Percentiles rank a stretch among this genome's conserved stretches.
Evolutionary conservation across 768 basidiomycete species (phyloP).

Genomic region (Pilatotrama ljubarskyi): DNA sequence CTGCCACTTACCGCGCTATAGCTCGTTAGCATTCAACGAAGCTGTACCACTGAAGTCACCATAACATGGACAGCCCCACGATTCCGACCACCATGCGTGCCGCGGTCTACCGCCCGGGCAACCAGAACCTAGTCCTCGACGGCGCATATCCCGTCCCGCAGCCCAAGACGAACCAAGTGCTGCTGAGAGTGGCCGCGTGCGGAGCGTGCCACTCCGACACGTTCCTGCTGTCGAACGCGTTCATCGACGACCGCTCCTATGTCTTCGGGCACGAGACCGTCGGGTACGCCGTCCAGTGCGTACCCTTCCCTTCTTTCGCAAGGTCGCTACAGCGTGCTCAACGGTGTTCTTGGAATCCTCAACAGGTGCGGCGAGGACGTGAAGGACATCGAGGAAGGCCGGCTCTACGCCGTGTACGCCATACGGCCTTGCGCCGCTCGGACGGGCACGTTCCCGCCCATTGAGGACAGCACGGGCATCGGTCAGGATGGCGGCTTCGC

Average conservation of each 20-base stretch:
- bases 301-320: background rate
- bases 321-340: no score
- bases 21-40: no score
- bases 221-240: background rate
- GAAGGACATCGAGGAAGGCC: background rate
- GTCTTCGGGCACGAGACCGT: conserved; percentile 2
- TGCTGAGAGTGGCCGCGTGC: conserved; percentile 37
- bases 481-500: conserved; percentile 9
- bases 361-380: background rate
- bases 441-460: background rate
- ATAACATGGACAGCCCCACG: no score
- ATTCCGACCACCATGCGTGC: conserved; percentile 5
- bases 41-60: no score
- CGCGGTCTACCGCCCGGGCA: conserved; percentile 6
- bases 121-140: conserved; percentile 3
- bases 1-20: no score
- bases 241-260: conserved; percentile 9
- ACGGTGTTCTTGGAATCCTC: background rate
- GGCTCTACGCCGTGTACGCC: conserved; percentile 2
- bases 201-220: conserved; percentile 9
- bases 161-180: conserved; percentile 41
- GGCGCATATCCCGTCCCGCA: conserved; percentile 23
- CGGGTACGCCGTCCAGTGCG: conserved; percentile 1
- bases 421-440: conserved; percentile 2
- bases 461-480: background rate